These are phyloP conservation scores for Boletus fagicola DNA, from an alignment of 768 basidiomycete genomes.

Conservation along the genomic window DNA sequence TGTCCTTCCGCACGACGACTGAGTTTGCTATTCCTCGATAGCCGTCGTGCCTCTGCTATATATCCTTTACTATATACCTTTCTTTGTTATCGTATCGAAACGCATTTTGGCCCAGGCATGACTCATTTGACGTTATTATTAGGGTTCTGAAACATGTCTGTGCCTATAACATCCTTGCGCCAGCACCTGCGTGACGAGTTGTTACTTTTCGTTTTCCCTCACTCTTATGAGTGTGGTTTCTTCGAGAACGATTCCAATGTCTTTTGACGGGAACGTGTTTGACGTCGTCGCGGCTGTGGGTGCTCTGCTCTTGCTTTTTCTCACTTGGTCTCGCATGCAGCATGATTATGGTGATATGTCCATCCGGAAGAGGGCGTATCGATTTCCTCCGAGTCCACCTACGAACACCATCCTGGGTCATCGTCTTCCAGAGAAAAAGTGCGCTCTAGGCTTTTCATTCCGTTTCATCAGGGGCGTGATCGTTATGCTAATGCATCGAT, in stretches of 20 bases:
- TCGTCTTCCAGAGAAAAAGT: conserved; percentile 3
- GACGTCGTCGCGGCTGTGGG: neutral
- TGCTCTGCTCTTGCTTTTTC: neutral
- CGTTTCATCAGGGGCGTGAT: neutral
- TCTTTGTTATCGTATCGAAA: no score
- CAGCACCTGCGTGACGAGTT: neutral
- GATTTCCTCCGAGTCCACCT: conserved; percentile 12
- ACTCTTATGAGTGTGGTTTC: neutral
- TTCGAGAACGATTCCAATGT: neutral
- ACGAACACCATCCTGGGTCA: conserved; percentile 1
- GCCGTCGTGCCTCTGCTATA: no score
- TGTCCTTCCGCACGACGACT: no score
- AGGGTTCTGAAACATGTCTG: no score
- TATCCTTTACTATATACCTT: no score
- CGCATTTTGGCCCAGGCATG: no score
- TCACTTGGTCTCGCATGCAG: conserved; percentile 1
- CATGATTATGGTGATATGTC: neutral
- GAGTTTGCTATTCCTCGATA: no score
- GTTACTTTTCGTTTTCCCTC: neutral
- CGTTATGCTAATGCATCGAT: neutral
- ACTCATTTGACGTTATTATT: no score
- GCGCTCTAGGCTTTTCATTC: neutral
- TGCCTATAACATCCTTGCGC: neutral
- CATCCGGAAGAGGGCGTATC: neutral
- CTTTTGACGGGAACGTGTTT: neutral